These are phyloP conservation scores for Diaporthe destruens DNA, from an alignment of 2,329 filamentous ascomycete genomes.

Conservation along the genomic window DNA sequence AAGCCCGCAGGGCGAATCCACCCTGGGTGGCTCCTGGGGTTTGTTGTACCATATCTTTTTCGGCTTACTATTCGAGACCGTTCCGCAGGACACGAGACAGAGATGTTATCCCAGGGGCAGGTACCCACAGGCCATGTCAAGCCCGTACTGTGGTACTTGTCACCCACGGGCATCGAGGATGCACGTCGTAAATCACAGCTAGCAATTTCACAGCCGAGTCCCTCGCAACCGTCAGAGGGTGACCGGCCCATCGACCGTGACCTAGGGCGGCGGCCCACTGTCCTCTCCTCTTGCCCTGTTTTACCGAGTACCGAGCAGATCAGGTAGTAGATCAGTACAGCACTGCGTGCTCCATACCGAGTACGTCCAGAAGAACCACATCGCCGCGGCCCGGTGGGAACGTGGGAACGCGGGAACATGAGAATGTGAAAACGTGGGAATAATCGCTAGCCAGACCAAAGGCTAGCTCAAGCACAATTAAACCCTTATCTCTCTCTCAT, in stretches of 20 bases:
- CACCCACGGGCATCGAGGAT: no score
- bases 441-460: conserved; percentile 8
- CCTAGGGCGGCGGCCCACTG: conserved; percentile 9
- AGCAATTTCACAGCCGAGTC: conserved; percentile 32
- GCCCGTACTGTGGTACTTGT: neutral
- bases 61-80: neutral
- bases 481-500: conserved; percentile 28
- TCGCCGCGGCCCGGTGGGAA: conserved; percentile 23
- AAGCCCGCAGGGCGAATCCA: neutral
- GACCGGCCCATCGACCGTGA: neutral
- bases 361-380: neutral
- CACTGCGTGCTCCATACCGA: neutral
- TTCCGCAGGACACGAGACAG: neutral
- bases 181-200: no score
- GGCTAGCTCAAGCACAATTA: conserved; percentile 16
- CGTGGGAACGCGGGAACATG: conserved; percentile 12
- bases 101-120: neutral
- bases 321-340: conserved; percentile 20
- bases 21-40: neutral
- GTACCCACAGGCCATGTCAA: conserved; percentile 3
- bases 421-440: conserved; percentile 1
- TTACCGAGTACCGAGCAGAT: conserved; percentile 30
- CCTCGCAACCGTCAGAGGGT: conserved; percentile 10
- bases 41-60: conserved; percentile 1
- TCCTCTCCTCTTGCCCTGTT: conserved; percentile 27